Evolutionary conservation across 2,329 filamentous ascomycete genomes (phyloP).

Genomic region (Penicillium sp.): DNA sequence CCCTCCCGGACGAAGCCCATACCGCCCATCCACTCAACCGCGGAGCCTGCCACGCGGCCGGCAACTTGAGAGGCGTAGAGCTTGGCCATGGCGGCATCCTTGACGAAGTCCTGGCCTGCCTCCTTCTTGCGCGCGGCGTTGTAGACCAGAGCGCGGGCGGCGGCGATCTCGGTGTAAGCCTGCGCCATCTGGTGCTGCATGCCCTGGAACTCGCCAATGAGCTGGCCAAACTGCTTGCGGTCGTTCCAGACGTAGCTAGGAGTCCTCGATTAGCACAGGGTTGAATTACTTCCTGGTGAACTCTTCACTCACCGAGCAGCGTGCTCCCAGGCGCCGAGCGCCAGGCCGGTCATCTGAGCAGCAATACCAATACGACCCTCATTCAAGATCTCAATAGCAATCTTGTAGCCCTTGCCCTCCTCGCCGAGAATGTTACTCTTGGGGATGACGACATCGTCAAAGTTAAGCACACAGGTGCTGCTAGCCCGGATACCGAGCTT

Average conservation of each 20-base stretch:
- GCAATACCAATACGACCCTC: constrained; percentile 97
- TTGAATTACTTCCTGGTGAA: constrained; percentile 5
- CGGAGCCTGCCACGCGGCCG: constrained; percentile 78
- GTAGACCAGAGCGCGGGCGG: constrained; percentile 88
- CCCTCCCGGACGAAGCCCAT: constrained; percentile 99
- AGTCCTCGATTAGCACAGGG: constrained; percentile 11
- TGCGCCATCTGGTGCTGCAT: constrained; percentile 99
- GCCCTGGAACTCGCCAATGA: constrained; percentile 95
- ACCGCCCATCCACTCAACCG: constrained; percentile 98
- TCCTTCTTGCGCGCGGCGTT: constrained; percentile 98
- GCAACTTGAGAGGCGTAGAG: constrained; percentile 92
- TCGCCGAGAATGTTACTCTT: constrained; percentile 85
- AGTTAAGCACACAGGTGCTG: constrained; percentile 95
- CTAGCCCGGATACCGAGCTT: constrained; percentile 96
- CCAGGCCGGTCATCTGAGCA: constrained; percentile 97
- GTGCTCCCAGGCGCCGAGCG: constrained; percentile 92
- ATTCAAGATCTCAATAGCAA: constrained; percentile 90
- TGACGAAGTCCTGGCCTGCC: constrained; percentile 90
- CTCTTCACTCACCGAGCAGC: constrained; percentile 68
- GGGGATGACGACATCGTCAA: constrained; percentile 92
- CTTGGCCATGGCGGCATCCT: constrained; percentile 98
- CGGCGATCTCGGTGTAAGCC: constrained; percentile 89
- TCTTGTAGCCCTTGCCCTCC: constrained; percentile 94
- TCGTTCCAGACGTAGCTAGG: constrained; percentile 92
- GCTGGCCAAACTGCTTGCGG: constrained; percentile 90